Conservation (phyloP, 768 basidiomycete species). For the Boletus huronensis region DNA sequence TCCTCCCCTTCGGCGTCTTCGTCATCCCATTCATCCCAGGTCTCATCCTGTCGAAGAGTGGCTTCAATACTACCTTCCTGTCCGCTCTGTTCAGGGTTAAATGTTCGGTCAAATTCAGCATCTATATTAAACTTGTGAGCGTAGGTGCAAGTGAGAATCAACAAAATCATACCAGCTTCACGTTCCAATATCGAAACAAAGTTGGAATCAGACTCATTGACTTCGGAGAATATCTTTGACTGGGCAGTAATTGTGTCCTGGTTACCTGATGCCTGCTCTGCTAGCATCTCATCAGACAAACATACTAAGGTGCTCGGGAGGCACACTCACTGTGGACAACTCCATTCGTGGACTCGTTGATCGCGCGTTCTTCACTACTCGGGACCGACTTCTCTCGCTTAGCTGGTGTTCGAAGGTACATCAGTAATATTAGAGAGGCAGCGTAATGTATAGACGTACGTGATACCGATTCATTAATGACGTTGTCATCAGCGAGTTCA, state of each 20-base stretch:
- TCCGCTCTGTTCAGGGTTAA: conserved; percentile 12
- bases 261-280: conserved; percentile 9
- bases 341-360: conserved; percentile 4
- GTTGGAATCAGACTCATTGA: conserved; percentile 31
- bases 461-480: not conserved
- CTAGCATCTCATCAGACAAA: conserved; percentile 4
- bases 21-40: conserved; percentile 33
- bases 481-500: not conserved
- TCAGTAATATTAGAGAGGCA: not conserved
- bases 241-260: conserved; percentile 8
- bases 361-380: not conserved
- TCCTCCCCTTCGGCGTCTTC: conserved; percentile 46
- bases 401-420: conserved; percentile 1
- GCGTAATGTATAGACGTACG: conserved; percentile 6
- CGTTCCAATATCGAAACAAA: conserved; percentile 25
- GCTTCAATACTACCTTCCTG: conserved; percentile 19
- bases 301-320: not conserved
- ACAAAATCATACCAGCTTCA: conserved; percentile 27
- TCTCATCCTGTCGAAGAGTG: conserved; percentile 11
- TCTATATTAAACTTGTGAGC: conserved; percentile 15
- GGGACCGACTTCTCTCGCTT: not conserved
- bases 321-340: conserved; percentile 10
- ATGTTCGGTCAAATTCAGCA: conserved; percentile 28
- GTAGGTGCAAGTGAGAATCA: not conserved
- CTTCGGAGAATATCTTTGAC: conserved; percentile 8